These are phyloP conservation scores for Heliocybe sulcata DNA, from an alignment of 1,284 basidiomycete genomes.

Conservation along the genomic window DNA sequence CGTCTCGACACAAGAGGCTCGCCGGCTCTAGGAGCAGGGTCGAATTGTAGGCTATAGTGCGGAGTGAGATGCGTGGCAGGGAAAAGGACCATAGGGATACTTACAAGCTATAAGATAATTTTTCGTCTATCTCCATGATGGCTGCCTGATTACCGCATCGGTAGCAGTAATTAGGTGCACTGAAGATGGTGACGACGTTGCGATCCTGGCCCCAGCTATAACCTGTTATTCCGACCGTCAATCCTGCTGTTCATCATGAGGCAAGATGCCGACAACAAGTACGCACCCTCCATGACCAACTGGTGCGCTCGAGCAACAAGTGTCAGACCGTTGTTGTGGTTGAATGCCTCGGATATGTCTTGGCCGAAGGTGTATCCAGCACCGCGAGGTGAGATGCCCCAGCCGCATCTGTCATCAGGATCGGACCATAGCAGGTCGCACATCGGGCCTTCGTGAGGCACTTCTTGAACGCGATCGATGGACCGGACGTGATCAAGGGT, in stretches of 20 bases:
- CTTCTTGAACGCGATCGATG: slow-evolving; percentile 98
- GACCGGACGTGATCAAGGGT: slow-evolving; percentile 98
- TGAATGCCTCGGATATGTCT: slow-evolving; percentile 97
- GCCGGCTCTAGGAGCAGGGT: slow-evolving; percentile 96
- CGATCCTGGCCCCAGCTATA: slow-evolving; percentile 98
- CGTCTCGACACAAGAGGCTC: slow-evolving; percentile 97
- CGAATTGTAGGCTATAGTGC: slow-evolving; percentile 87
- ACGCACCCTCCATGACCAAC: slow-evolving; percentile 93
- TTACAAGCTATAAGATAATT: slow-evolving; percentile 90
- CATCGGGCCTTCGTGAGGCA: slow-evolving; percentile 99
- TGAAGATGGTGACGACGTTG: slow-evolving; percentile 99
- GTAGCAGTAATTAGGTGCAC: slow-evolving; percentile 99
- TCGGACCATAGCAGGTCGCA: slow-evolving; percentile 99
- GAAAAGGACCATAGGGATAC: slow-evolving; percentile 22
- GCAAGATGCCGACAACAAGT: slow-evolving; percentile 4
- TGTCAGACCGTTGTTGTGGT: slow-evolving; percentile 98
- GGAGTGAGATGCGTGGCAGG: slow-evolving; percentile 8
- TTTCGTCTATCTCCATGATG: slow-evolving; percentile 99
- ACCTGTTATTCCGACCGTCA: slow-evolving; percentile 30
- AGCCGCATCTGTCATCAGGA: slow-evolving; percentile 98
- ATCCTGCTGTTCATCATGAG: neutral
- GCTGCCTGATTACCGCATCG: slow-evolving; percentile 99
- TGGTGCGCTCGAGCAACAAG: slow-evolving; percentile 95
- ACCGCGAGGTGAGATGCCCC: slow-evolving; percentile 98
- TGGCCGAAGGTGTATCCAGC: slow-evolving; percentile 99